Conservation (phyloP, 176 grass and related monocot species). For the Leersia perrieri region DNA sequence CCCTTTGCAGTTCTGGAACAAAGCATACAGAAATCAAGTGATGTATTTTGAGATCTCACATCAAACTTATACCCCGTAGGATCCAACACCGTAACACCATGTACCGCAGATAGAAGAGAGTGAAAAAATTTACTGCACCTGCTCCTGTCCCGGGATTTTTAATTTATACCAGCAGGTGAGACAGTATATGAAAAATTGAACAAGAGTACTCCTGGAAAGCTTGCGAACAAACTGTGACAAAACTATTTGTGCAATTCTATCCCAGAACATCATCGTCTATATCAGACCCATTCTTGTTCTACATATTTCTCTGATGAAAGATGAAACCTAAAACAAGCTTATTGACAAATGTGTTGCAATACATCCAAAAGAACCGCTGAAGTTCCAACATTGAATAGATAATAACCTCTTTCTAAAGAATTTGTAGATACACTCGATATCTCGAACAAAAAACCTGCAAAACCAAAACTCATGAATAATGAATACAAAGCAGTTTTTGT, state of each 20-base stretch:
- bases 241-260: too few species aligned
- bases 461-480: slow-evolving; percentile 4
- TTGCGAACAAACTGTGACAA: too few species aligned
- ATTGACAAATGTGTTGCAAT: slow-evolving; percentile 9
- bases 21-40: not conserved
- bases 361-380: not conserved
- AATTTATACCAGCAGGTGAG: too few species aligned
- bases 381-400: not conserved
- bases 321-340: slow-evolving; percentile 56
- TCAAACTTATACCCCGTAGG: too few species aligned
- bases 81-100: too few species aligned
- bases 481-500: not conserved
- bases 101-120: too few species aligned
- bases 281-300: slow-evolving; percentile 39
- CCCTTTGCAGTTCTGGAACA: not conserved
- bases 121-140: too few species aligned
- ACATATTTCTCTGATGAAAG: slow-evolving; percentile 60
- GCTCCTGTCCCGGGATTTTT: too few species aligned
- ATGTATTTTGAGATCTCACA: not conserved
- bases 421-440: slow-evolving; percentile 89
- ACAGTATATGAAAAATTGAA: not conserved
- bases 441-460: slow-evolving; percentile 93
- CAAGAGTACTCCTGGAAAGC: too few species aligned
- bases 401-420: slow-evolving; percentile 92
- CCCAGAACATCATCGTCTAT: slow-evolving; percentile 53